Evolutionary conservation across 345 rosid genomes (phyloP), one percentile per base, ranked within the genome.

Genomic region (Pugionium cornutum): DNA sequence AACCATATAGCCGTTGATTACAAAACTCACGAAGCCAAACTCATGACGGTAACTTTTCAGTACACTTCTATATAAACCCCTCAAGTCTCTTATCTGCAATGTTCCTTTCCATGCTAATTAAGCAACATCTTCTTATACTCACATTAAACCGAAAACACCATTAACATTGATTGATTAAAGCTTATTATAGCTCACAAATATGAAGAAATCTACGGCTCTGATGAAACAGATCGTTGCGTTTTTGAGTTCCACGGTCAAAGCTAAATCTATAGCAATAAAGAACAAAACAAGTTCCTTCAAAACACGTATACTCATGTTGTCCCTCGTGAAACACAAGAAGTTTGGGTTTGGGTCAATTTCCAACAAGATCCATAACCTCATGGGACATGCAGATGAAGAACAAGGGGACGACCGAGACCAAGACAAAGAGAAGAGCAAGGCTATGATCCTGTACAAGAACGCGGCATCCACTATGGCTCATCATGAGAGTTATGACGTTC

Each of bases 201-300:
- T 83, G 96, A 91, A 85, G 86, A 89, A 70, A 74, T 82, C 80
- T 28, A 67, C 83, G 42, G 75, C 76, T 45, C 75, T 83, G 69
- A 69, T 91, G 77, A 91, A 89, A 69, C 74, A 57, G 18, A 55
- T 86, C 32, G 41, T 81, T 46, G 67, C n/a, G n/a, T n/a, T n/a
- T n/a, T n/a, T n/a, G n/a, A n/a, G n/a, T n/a, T n/a, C n/a, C n/a
- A n/a, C n/a, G 6, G 83, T 75, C 28, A 87, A 77, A 68, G 75
- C 85, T 64, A 84, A 86, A 59, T 71, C 86, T 25, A n/a, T 77
- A 66, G 84, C 88, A 31, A 64, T 83, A 42, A 91, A 82, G 78
- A 76, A 64, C 80, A 84, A 81, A 75, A 72, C 81, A 49, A 83
- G 58, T 40, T 81, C 78, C 28, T 72, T 77, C 47, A 82, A 79